phyloP scores from a whole-genome alignment of 371 early-diverging fungal species.

The Phascolomyces articulosus region DNA sequence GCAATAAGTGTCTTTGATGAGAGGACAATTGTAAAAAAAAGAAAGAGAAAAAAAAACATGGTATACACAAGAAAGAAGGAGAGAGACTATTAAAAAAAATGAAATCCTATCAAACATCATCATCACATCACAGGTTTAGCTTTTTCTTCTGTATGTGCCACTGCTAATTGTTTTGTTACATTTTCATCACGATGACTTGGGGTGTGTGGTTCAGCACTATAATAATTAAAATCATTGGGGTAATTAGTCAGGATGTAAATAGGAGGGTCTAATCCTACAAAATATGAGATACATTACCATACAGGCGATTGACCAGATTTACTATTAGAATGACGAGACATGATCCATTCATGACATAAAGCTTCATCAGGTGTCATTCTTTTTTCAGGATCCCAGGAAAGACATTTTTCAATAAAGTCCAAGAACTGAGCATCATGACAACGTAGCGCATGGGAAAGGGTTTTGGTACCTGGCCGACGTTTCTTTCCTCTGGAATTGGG shows the following conservation, averaged over 20 bases:
- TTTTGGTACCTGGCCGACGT: slow-evolving; percentile 79
- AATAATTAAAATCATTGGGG: not conserved
- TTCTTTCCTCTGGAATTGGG: slow-evolving; percentile 90
- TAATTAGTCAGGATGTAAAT: too few relatives aligned
- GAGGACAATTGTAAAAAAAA: too few relatives aligned
- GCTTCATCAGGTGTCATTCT: slow-evolving; percentile 91
- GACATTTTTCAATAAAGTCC: slow-evolving; percentile 84
- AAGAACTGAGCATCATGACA: slow-evolving; percentile 77
- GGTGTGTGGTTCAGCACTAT: slow-evolving; percentile 1
- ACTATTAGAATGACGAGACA: slow-evolving; percentile 16
- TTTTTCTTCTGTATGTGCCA: not conserved
- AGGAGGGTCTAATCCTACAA: too few relatives aligned
- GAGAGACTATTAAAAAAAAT: too few relatives aligned
- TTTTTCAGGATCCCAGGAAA: slow-evolving; percentile 91
- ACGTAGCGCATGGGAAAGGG: slow-evolving; percentile 70
- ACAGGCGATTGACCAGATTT: slow-evolving; percentile 1
- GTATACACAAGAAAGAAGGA: too few relatives aligned
- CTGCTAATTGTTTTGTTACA: slow-evolving; percentile 4
- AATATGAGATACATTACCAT: not conserved
- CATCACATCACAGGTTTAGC: not conserved
- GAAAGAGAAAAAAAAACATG: too few relatives aligned
- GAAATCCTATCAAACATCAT: not conserved
- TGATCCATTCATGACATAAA: slow-evolving; percentile 78
- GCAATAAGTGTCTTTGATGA: too few relatives aligned
- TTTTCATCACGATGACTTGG: not conserved